Evolutionary conservation across 1,139 yeast species (phyloP).

Genomic region (Hemisphaericaspora xylanilytica): DNA sequence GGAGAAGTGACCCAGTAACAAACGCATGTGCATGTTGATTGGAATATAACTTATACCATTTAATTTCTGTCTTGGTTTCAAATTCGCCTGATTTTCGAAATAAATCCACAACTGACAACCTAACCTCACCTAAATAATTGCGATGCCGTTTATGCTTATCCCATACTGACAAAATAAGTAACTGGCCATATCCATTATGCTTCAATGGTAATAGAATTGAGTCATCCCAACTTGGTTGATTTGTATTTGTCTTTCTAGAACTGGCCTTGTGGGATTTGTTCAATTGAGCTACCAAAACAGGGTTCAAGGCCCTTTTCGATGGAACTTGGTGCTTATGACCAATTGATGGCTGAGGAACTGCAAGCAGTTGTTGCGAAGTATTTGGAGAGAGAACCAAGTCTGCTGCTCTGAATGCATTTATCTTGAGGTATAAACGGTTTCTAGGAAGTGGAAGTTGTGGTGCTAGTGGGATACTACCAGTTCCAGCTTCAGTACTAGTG

Average conservation of each 20-base stretch:
- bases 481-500: not conserved
- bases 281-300: constrained; percentile 35
- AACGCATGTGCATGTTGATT: constrained; percentile 43
- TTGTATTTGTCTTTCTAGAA: constrained; percentile 34
- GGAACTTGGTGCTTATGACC: constrained; percentile 6
- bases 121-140: constrained; percentile 57
- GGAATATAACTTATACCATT: constrained; percentile 54
- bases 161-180: constrained; percentile 41
- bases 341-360: constrained; percentile 1
- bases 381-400: constrained; percentile 27
- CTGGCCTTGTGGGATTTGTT: constrained; percentile 32
- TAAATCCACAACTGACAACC: constrained; percentile 45
- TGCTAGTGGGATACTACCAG: too few relatives aligned
- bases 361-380: constrained; percentile 7
- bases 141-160: constrained; percentile 45
- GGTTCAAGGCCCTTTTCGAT: constrained; percentile 27
- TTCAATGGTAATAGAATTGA: constrained; percentile 32
- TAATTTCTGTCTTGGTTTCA: constrained; percentile 29
- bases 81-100: constrained; percentile 25
- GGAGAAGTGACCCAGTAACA: constrained; percentile 56
- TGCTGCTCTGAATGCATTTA: constrained; percentile 41
- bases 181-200: constrained; percentile 26
- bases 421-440: constrained; percentile 22
- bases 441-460: not conserved
- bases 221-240: constrained; percentile 48